A percentile compares a stretch with the other conserved stretches of the same genome.
These are phyloP conservation scores for Globisporangium cederbergense DNA, from an alignment of 352 stramenopile genomes.

Conservation along the genomic window DNA sequence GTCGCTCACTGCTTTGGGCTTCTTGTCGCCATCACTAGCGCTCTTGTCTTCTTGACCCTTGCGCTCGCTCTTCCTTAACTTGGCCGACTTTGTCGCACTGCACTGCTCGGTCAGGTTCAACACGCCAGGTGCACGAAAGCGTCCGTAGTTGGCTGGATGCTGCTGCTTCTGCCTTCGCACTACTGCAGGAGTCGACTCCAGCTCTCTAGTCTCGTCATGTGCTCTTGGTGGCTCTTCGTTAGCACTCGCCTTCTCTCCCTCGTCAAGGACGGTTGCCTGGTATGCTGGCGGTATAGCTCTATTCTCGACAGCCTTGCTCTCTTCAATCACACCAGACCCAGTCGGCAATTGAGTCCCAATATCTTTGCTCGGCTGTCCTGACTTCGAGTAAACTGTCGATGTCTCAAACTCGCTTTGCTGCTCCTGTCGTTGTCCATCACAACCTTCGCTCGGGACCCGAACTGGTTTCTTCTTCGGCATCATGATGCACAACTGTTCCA, in stretches of 20 bases:
- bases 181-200: background rate
- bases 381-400: background rate
- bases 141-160: background rate
- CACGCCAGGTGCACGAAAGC: constrained; percentile 13
- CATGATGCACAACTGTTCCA: constrained; percentile 5
- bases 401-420: background rate
- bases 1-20: background rate
- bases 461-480: background rate
- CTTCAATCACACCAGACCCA: background rate
- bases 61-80: background rate
- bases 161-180: background rate
- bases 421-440: background rate
- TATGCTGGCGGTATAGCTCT: background rate
- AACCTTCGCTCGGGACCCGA: background rate
- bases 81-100: constrained; percentile 2
- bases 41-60: background rate
- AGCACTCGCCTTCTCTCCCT: background rate
- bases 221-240: background rate
- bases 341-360: background rate
- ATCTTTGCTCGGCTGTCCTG: background rate
- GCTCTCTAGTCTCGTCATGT: background rate
- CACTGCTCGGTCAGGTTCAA: constrained; percentile 3
- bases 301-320: background rate
- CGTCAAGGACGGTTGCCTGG: background rate
- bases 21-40: background rate